These are phyloP conservation scores for Pisolithus sp. DNA, from an alignment of 768 basidiomycete genomes.

Conservation along the genomic window DNA sequence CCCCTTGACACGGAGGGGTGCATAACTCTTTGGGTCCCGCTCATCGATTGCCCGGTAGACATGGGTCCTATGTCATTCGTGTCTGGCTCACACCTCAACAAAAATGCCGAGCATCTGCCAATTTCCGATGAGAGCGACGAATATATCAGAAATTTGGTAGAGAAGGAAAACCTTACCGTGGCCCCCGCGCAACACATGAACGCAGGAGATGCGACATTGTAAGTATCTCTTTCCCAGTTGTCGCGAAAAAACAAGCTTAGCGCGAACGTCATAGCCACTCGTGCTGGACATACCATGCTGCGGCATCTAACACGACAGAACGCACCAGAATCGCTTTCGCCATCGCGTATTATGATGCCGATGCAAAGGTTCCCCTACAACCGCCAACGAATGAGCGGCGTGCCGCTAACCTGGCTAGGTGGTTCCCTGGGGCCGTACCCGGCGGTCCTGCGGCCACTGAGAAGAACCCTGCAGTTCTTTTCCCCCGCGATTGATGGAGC, in stretches of 20 bases:
- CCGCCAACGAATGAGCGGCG: constrained; percentile 1
- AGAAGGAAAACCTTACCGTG: constrained; percentile 1
- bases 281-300: constrained; percentile 6
- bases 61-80: constrained; percentile 6
- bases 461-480: constrained; percentile 1
- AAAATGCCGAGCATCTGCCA: constrained; percentile 1
- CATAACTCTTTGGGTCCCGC: constrained; percentile 2
- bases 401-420: constrained; percentile 4
- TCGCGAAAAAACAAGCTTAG: background rate
- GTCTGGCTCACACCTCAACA: background rate
- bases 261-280: constrained; percentile 1
- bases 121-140: constrained; percentile 2
- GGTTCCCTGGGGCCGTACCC: constrained; percentile 2
- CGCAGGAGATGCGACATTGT: background rate
- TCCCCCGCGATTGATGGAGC: no score
- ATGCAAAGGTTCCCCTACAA: background rate
- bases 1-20: constrained; percentile 3
- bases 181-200: constrained; percentile 3
- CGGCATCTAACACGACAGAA: background rate
- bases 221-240: background rate
- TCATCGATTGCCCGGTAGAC: constrained; percentile 4
- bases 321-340: background rate
- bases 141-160: constrained; percentile 1
- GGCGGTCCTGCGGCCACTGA: constrained; percentile 1
- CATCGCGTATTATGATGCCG: constrained; percentile 1